Evolutionary conservation across 2,329 filamentous ascomycete species (phyloP), one percentile per base, ranked within the genome.

Genomic region (Stachybotrys chlorohalonatus): DNA sequence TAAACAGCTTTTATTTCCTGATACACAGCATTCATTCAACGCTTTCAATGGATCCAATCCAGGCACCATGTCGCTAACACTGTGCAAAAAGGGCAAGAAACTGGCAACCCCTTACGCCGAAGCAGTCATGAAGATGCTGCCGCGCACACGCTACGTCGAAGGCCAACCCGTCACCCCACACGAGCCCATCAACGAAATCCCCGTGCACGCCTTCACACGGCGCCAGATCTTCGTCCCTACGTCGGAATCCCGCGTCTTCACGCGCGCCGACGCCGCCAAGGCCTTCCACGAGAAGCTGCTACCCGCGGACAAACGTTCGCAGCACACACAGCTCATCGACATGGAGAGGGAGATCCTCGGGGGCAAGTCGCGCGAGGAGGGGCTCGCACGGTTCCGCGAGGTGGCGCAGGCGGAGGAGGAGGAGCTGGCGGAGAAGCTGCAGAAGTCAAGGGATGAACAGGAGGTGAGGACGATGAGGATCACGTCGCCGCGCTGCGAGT

Each of bases 41-140:
- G 39, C 61, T 47, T 54, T 11, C 52, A 52, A 48, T 53, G 42
- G 42, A 46, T 30, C 11, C 47, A 48, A 48, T 7, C 6, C 6
- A 42, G 8, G 8, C 13, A 13, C 13, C 36, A 42, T 42, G 36
- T 9, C 36, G 36, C 8, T 42, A 42, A 42, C 9, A 42, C 36
- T 9, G 13, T 9, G 36, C 13, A 9, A 42, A 42, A 42, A 96
- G 93, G 84, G 83, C 55, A 91, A 93, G 75, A 79, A 77, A 57
- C 73, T 95, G 45, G 91, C 91, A 3, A 79, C 75, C 31, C 86
- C 89, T 11, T 96, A 96, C 69, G 79, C 86, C 30, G 80, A 81
- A 55, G 89, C 90, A 11, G 78, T 97, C 30, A 77, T 90, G 62
- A 73, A 75, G 39, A 95, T 96, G 91, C 75, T 97, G 6, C 91